Evolutionary conservation across 352 stramenopile genomes (phyloP), one percentile per base, ranked within the genome.

Genomic region (Phytopythium aichiense): DNA sequence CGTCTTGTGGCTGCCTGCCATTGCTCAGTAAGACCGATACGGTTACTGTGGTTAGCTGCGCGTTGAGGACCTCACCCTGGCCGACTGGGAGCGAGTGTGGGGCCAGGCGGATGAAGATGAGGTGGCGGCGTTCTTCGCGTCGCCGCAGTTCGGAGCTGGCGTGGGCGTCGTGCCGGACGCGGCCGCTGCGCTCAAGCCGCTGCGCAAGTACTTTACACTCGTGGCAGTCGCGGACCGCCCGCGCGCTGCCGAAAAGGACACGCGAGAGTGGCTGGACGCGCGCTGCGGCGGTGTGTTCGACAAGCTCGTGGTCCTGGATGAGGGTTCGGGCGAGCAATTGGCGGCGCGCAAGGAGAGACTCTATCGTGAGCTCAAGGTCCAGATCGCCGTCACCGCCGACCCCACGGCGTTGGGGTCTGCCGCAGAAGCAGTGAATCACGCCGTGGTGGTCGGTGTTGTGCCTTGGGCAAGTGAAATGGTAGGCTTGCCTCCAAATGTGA

Each of bases 301-400:
- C 66, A 91, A 86, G 58, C 72, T 92, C 23, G 64, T 90, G 46
- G 88, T 92, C 60, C 64, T 89, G 38, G 81, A 89, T 54, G 76
- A 74, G 18, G 74, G 70, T 37, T 63, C 53, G 23, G 58, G 64
- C 18, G 74, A 78, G 25, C 66, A 77, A n/a, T 28, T 76, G 15
- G 51, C 81, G 11, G 48, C 66, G 45, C 77, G 76, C 40, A 90
- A 88, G 66, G 84, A 82, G 52, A 72, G 84, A 64, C 60, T 90
- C 15, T 88, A 79, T 42, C 66, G 74, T 8, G 76, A 92, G 25
- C 73, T 89, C 20, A 85, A 87, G 48, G 76, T 85, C 25, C 85
- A 88, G 61, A 43, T 90, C 53, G 81, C 66, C 6, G 70, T 91
- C 25, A 69, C 71, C 3, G 73, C 77, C 0, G 81, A 91, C 59